phyloP scores from a whole-genome alignment of 2,329 filamentous ascomycete species.

The Fusarium cyanostomum region DNA sequence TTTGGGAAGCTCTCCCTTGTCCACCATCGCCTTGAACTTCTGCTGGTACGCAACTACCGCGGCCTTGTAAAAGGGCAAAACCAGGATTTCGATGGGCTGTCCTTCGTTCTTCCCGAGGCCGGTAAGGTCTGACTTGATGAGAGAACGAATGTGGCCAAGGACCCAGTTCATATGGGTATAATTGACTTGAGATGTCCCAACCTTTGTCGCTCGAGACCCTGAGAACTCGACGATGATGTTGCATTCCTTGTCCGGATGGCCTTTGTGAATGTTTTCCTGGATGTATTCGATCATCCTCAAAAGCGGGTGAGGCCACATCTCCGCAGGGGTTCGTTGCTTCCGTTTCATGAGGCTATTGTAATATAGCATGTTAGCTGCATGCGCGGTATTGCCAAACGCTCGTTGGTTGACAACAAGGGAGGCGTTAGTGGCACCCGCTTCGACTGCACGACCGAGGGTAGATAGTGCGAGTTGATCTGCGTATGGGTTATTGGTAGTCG shows the following conservation, averaged over 20 bases:
- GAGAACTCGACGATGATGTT: not conserved
- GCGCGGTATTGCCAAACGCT: not conserved
- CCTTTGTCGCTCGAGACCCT: not conserved
- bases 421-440: not conserved
- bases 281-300: too few species aligned
- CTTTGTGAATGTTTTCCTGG: too few species aligned
- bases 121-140: not conserved
- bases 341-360: not conserved
- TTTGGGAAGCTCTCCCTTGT: not conserved
- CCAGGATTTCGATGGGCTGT: not conserved
- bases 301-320: not conserved
- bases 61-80: not conserved
- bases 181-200: not conserved
- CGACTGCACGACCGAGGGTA: not conserved
- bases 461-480: not conserved
- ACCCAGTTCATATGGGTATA: not conserved
- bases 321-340: not conserved
- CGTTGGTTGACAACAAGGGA: not conserved
- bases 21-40: not conserved
- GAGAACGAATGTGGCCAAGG: not conserved
- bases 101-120: not conserved
- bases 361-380: not conserved
- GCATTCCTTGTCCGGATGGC: not conserved
- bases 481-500: not conserved
- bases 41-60: not conserved